Evolutionary conservation across 495 filamentous ascomycete species (phyloP), one percentile per base, ranked within the genome.

Genomic region (Penicillium lividum): DNA sequence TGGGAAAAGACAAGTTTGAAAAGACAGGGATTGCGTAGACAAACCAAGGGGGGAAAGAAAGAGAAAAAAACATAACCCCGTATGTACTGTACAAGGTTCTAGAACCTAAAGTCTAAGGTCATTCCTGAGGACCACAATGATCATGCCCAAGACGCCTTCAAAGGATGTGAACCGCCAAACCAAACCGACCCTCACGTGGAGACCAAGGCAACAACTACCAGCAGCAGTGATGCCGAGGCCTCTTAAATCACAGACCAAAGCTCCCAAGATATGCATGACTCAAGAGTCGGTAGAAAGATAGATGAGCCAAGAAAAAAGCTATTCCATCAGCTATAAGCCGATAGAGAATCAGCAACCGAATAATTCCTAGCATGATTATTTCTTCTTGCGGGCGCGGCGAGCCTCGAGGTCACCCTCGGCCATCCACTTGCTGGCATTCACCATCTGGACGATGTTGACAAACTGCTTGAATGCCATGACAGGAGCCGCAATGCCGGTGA

Each of bases 401-500:
- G 53, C 56, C 43, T 60, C 34, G n/a, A 70, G 59, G 50, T 98
- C 94, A 18, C 92, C 91, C 76, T 97, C 92, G 0, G 91, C 94
- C 48, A 98, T 76, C 89, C 92, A 97, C 65, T 84, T 84, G 73
- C 90, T 89, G 9, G 95, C 95, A 76, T 97, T 96, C 67, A 97
- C 85, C 53, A 99, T 80, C 76, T 99, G 95, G 44, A 98, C 80
- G 36, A 97, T 82, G 68, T 98, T 98, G 77, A 98, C 89, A 57
- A 89, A 81, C 70, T 99, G 94, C 82, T 99, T 99, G 57, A 84
- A 79, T 22, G 82, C 79, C 91, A 97, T 97, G 65, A 97, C 79
- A 5, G 93, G 94, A 62, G 86, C 84, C 55, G 88, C 89, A 60
- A 94, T 73, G n/a, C 80, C 82, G 36, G 90, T 90, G 53, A 98